Percentiles rank a stretch among this genome's conserved stretches.
These are phyloP conservation scores for Nakazawaea wyomingensis DNA, from an alignment of 805 yeast species.

Conservation along the genomic window DNA sequence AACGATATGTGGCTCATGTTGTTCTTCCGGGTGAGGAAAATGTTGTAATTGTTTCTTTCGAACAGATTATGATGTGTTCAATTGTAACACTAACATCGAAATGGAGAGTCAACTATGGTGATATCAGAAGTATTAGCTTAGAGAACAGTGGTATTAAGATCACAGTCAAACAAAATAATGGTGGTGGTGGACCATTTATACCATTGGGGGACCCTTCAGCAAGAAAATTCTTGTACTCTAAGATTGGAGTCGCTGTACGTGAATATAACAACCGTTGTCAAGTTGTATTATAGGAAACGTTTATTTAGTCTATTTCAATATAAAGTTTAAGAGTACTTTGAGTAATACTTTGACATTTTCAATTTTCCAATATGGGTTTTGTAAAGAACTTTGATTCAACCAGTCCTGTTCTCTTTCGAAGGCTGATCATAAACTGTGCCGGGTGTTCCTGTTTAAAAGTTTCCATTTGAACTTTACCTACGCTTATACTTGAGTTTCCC, in stretches of 20 bases:
- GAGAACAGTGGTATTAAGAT: constrained; percentile 78
- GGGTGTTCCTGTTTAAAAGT: constrained; percentile 45
- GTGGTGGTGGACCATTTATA: constrained; percentile 48
- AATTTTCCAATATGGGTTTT: no score
- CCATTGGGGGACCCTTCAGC: constrained; percentile 69
- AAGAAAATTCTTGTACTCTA: constrained; percentile 60
- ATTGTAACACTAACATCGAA: constrained; percentile 53
- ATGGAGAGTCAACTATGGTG: constrained; percentile 68
- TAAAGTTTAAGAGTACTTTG: no score
- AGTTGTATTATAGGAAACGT: constrained; percentile 29
- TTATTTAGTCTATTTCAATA: no score
- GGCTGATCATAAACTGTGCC: constrained; percentile 33
- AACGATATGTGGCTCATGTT: constrained; percentile 80
- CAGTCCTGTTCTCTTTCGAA: constrained; percentile 44
- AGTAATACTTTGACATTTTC: no score
- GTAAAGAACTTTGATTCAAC: no score
- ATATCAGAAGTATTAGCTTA: constrained; percentile 64
- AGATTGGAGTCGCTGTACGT: constrained; percentile 74
- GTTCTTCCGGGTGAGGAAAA: constrained; percentile 76
- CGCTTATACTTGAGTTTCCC: constrained; percentile 35
- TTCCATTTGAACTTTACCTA: constrained; percentile 44
- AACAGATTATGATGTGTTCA: constrained; percentile 61
- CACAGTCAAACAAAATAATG: constrained; percentile 34
- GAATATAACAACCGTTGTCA: constrained; percentile 71
- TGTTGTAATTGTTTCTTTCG: constrained; percentile 71